Percentiles rank a stretch among this genome's conserved stretches.
These are phyloP conservation scores for Trichoderma pleuroti DNA, from an alignment of 2,329 filamentous ascomycete genomes.

Conservation along the genomic window DNA sequence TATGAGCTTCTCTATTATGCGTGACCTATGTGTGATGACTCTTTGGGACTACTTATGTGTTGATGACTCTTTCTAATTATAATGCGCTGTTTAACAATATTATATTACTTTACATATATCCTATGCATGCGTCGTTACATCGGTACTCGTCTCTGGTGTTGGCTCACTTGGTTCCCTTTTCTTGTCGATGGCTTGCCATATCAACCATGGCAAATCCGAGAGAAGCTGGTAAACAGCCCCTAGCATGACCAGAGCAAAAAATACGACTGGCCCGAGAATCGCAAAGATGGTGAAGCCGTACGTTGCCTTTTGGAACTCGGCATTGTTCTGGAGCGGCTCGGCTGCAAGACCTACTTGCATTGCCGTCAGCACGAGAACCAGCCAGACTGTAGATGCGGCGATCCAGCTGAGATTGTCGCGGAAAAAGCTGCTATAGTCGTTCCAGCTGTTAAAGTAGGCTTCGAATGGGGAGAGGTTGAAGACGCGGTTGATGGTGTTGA, in stretches of 20 bases:
- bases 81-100: neutral
- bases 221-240: neutral
- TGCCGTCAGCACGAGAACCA: neutral
- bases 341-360: neutral
- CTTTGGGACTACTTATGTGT: no score
- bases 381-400: neutral
- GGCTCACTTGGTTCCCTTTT: neutral
- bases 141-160: neutral
- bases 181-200: neutral
- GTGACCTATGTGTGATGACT: neutral
- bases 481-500: constrained; percentile 1
- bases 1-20: neutral
- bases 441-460: neutral
- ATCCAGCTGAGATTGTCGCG: neutral
- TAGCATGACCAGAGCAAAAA: neutral
- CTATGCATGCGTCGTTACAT: neutral
- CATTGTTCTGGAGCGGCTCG: neutral
- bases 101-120: neutral
- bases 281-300: neutral
- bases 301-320: neutral
- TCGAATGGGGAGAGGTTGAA: neutral
- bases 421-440: neutral
- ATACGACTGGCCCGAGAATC: neutral
- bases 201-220: neutral
- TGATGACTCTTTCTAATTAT: neutral